Base-by-base conservation (phyloP, 2,329 filamentous ascomycete species). In the Ophiostoma perfectum region DNA sequence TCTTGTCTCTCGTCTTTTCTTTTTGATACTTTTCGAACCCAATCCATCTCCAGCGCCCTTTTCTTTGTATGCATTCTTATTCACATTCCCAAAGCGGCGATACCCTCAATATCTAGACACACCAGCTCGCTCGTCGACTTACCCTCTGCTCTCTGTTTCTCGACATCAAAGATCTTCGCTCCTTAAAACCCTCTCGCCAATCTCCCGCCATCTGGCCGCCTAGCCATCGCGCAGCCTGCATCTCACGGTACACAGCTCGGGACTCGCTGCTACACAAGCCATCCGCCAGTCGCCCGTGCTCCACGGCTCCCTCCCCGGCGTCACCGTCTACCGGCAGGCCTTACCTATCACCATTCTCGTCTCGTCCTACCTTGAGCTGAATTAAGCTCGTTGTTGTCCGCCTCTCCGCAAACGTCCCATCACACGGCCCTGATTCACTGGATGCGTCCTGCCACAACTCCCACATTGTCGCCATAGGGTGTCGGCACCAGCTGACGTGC, bases 401-500 rank as follows among this genome's bases (percentile, higher is more conserved):
- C 39, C 38, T 18, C 2, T 44, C 11, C 16, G 5, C 38, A 42
- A 16, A n/a, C 60, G 7, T 18, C 36, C 16, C 60, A 18, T 44
- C 60, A 18, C 38, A 63, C 60, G 36, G 60, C 60, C 60, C n/a
- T 44, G 47, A 16, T 49, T 60, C 49, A 65, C 63, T 14, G 42
- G 39, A 39, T 64, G 62, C 47, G 18, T 18, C 38, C 38, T n/a
- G 62, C 39, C 45, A 55, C 47, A 3, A 27, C 12, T 5, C 16
- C 49, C 5, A 12, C 58, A 44, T 58, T 38, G n/a, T 45, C 36
- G 64, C 64, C 44, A 55, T 52, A 49, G 44, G 18, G 64, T 52
- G 64, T 38, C 64, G 58, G n/a, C 64, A 63, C 52, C 36, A 66
- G 67, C 55, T 58, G 44, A 52, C 42, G 49, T 45, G 27, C 52